phyloP scores from a whole-genome alignment of 192 early-diverging fungal species.

The Umbelopsis sp. region DNA sequence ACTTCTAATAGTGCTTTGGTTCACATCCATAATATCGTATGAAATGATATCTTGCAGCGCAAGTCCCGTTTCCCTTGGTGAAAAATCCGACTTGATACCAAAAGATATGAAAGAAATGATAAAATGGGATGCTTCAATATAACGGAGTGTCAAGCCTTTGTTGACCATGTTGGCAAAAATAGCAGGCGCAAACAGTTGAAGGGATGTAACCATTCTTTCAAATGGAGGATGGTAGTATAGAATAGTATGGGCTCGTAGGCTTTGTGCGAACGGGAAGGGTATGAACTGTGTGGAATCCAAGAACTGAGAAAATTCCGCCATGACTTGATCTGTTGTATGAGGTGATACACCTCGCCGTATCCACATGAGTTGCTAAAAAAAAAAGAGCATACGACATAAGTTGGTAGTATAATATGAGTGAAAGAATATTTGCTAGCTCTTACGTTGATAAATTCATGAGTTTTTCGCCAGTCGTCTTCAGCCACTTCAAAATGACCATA shows the following conservation, averaged over 20 bases:
- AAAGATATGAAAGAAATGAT: slow-evolving; percentile 21
- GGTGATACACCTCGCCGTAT: slow-evolving; percentile 3
- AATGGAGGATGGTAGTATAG: slow-evolving; percentile 22
- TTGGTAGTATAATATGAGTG: background rate
- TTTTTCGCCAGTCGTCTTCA: slow-evolving; percentile 21
- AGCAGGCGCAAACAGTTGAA: slow-evolving; percentile 12
- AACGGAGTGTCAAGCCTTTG: slow-evolving; percentile 3
- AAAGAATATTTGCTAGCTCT: background rate
- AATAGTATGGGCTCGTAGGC: slow-evolving; percentile 16
- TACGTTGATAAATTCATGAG: slow-evolving; percentile 17
- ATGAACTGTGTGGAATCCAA: slow-evolving; percentile 10
- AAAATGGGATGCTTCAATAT: slow-evolving; percentile 22
- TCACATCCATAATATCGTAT: slow-evolving; percentile 5
- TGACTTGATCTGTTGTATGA: slow-evolving; percentile 3
- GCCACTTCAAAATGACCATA: slow-evolving; percentile 22
- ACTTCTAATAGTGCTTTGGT: background rate
- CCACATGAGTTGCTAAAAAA: slow-evolving; percentile 18
- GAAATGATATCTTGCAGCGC: slow-evolving; percentile 16
- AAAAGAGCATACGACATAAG: too few species aligned
- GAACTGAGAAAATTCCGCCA: slow-evolving; percentile 1
- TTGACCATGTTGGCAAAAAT: slow-evolving; percentile 1
- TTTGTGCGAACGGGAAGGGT: slow-evolving; percentile 23
- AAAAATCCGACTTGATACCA: slow-evolving; percentile 20
- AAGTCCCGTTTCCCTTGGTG: background rate
- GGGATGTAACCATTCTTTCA: slow-evolving; percentile 20